phyloP scores from a whole-genome alignment of 768 basidiomycete species.

The Lepiota brunneoincarnata region DNA sequence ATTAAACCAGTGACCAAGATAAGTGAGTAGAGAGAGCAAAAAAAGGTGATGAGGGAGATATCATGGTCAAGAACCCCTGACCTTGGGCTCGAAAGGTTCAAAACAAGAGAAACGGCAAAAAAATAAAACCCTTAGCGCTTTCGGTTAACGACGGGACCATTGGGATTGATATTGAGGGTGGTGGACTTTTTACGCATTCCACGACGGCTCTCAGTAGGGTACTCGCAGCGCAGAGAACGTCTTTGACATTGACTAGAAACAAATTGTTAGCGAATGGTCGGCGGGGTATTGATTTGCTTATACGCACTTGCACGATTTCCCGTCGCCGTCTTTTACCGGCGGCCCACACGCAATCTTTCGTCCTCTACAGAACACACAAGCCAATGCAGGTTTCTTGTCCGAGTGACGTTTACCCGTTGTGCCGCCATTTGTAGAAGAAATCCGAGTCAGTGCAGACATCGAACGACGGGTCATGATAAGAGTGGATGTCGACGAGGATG shows the following conservation, averaged over 20 bases:
- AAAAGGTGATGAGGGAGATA: constrained; percentile 2
- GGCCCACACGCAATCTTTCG: constrained; percentile 71
- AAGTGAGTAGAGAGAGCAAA: neutral
- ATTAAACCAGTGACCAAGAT: neutral
- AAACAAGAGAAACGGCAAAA: neutral
- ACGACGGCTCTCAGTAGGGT: constrained; percentile 66
- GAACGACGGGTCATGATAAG: constrained; percentile 12
- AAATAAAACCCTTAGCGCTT: constrained; percentile 14
- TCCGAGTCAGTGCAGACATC: constrained; percentile 15
- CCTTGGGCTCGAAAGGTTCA: neutral
- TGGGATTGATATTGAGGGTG: constrained; percentile 16
- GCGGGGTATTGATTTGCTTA: constrained; percentile 9
- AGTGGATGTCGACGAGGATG: neutral
- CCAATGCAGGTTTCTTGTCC: constrained; percentile 58
- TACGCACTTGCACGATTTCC: constrained; percentile 67
- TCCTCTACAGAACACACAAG: constrained; percentile 64
- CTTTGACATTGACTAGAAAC: constrained; percentile 65
- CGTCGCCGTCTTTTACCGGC: constrained; percentile 47
- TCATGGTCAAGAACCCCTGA: neutral
- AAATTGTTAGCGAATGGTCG: constrained; percentile 19
- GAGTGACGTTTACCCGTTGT: constrained; percentile 29
- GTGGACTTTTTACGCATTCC: constrained; percentile 60
- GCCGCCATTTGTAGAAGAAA: constrained; percentile 23
- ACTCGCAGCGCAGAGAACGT: constrained; percentile 67
- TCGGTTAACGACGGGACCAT: constrained; percentile 18